A percentile compares a stretch with the other conserved stretches of the same genome.
Evolutionary conservation across 2,329 filamentous ascomycete species (phyloP).

Genomic region (Epichloe typhina): DNA sequence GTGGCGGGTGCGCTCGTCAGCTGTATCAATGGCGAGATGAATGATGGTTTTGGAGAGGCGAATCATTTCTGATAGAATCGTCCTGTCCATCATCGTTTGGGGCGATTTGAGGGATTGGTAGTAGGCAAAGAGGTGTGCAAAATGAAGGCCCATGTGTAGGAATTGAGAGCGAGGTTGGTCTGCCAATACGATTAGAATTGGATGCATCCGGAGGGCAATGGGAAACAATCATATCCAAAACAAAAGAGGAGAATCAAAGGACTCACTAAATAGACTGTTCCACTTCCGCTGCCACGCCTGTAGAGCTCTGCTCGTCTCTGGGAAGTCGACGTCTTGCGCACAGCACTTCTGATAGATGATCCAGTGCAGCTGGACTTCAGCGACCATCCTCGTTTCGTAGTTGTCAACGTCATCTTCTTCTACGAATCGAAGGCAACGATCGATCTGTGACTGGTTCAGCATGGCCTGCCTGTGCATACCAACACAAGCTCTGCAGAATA

Average conservation of each 20-base stretch:
- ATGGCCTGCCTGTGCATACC: slow-evolving; percentile 12
- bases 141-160: slow-evolving; percentile 17
- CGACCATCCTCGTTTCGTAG: slow-evolving; percentile 15
- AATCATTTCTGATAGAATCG: slow-evolving; percentile 13
- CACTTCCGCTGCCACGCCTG: slow-evolving; percentile 13
- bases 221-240: too few species aligned
- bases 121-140: slow-evolving; percentile 13
- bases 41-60: slow-evolving; percentile 12
- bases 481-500: slow-evolving; percentile 13
- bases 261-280: slow-evolving; percentile 8
- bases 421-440: slow-evolving; percentile 9
- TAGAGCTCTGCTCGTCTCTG: slow-evolving; percentile 5
- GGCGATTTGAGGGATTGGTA: slow-evolving; percentile 12
- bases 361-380: slow-evolving; percentile 17
- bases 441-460: slow-evolving; percentile 10
- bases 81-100: slow-evolving; percentile 6
- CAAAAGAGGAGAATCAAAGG: too few species aligned
- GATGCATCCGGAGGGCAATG: not conserved
- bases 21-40: slow-evolving; percentile 15
- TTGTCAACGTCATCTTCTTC: slow-evolving; percentile 9
- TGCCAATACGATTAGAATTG: not conserved
- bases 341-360: slow-evolving; percentile 13
- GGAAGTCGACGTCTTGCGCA: slow-evolving; percentile 3
- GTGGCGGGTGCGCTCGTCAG: slow-evolving; percentile 16
- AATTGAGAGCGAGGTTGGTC: slow-evolving; percentile 17